phyloP scores from a whole-genome alignment of 805 yeast genomes.

The Candida nanaspora region DNA sequence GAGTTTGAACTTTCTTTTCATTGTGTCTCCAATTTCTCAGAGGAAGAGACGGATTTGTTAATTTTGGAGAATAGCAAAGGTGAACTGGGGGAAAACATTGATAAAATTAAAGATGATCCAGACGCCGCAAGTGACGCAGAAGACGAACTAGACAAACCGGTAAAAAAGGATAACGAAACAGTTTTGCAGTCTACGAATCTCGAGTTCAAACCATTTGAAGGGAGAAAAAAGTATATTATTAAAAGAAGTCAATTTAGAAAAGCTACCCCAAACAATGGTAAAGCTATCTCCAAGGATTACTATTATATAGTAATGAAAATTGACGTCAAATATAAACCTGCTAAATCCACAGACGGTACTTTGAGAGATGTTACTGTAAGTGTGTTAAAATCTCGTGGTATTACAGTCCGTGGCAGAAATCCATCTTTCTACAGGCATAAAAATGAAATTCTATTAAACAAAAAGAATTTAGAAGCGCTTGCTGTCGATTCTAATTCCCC shows the following conservation, averaged over 20 bases:
- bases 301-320: slow-evolving; percentile 27
- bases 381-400: slow-evolving; percentile 30
- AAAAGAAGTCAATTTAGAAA: slow-evolving; percentile 40
- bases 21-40: slow-evolving; percentile 1
- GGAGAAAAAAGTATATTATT: slow-evolving; percentile 19
- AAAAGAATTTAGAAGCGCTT: slow-evolving; percentile 2
- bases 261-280: slow-evolving; percentile 48
- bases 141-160: not conserved
- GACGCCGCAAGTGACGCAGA: not conserved
- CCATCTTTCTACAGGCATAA: slow-evolving; percentile 53
- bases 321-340: slow-evolving; percentile 1
- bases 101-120: not conserved
- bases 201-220: slow-evolving; percentile 5
- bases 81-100: not conserved
- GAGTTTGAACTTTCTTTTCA: not conserved
- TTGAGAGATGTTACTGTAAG: not conserved
- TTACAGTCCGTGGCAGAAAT: slow-evolving; percentile 54
- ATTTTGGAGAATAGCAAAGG: not conserved
- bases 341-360: not conserved
- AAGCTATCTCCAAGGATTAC: slow-evolving; percentile 36
- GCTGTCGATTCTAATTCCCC: not conserved
- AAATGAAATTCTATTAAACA: slow-evolving; percentile 37
- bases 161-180: not conserved
- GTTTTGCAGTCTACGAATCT: not conserved
- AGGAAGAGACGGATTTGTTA: not conserved